A percentile compares a stretch with the other conserved stretches of the same genome.
Conservation (phyloP, 139 green algal species). For the Desmodesmus armatus region DNA sequence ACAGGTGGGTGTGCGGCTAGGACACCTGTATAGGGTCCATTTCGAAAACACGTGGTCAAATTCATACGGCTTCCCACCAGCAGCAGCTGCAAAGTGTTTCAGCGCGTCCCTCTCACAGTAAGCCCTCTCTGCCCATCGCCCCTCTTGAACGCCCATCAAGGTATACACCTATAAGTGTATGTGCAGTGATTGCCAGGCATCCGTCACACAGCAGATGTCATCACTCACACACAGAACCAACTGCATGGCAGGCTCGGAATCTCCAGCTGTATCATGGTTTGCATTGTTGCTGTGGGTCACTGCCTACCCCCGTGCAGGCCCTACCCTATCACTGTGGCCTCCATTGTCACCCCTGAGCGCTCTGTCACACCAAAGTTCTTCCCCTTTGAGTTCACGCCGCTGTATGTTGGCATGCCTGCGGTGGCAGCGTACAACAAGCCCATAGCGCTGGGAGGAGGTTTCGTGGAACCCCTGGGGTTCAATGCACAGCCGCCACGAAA, state of each 20-base stretch:
- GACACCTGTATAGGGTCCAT: too few relatives aligned
- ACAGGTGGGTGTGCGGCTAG: not conserved
- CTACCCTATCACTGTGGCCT: constrained; percentile 20
- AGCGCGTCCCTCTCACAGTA: too few relatives aligned
- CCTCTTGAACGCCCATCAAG: too few relatives aligned
- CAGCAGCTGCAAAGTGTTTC: too few relatives aligned
- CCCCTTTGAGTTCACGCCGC: constrained; percentile 40
- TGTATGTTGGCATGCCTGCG: constrained; percentile 30
- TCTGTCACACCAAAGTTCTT: constrained; percentile 34
- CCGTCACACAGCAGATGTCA: too few relatives aligned
- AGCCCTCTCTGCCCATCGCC: too few relatives aligned
- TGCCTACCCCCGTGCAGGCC: not conserved
- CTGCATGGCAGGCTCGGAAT: too few relatives aligned
- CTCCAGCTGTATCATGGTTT: not conserved
- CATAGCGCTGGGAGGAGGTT: constrained; percentile 11
- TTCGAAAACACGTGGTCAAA: too few relatives aligned
- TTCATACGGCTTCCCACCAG: too few relatives aligned
- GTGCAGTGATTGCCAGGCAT: too few relatives aligned
- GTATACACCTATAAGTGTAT: too few relatives aligned
- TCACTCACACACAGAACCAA: too few relatives aligned
- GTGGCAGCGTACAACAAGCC: constrained; percentile 38
- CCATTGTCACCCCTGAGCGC: constrained; percentile 18
- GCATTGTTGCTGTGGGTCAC: not conserved
- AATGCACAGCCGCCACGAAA: not conserved
- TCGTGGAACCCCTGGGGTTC: constrained; percentile 29